Conservation (phyloP, 2,329 filamentous ascomycete genomes). For the Purpureocillium takamizusanense region DNA sequence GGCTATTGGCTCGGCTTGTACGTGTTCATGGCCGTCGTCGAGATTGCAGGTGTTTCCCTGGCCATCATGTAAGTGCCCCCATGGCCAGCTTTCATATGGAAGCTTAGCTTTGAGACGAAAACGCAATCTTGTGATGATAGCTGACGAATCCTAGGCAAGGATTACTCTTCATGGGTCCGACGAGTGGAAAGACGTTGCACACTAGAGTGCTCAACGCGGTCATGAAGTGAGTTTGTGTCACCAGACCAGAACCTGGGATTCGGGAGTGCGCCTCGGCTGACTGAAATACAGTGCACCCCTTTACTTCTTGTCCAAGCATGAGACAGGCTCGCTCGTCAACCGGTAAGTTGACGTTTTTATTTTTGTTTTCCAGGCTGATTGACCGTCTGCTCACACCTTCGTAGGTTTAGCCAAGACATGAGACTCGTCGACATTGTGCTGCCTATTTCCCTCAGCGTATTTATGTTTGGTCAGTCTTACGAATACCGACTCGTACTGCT, state of each 20-base stretch:
- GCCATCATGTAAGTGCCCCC: slow-evolving; percentile 17
- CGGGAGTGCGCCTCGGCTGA: too few relatives aligned
- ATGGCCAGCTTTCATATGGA: too few relatives aligned
- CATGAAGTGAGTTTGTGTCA: slow-evolving; percentile 13
- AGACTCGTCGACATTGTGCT: slow-evolving; percentile 29
- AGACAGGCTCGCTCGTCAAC: slow-evolving; percentile 18
- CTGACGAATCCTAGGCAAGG: slow-evolving; percentile 9
- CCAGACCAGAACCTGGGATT: too few relatives aligned
- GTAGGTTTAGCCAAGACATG: slow-evolving; percentile 32
- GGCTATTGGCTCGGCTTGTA: slow-evolving; percentile 21
- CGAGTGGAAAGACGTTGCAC: slow-evolving; percentile 15
- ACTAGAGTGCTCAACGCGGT: slow-evolving; percentile 13
- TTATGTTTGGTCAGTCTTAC: slow-evolving; percentile 19
- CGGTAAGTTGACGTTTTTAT: slow-evolving; percentile 8
- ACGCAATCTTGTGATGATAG: too few relatives aligned
- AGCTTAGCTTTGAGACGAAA: too few relatives aligned
- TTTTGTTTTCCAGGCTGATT: background rate
- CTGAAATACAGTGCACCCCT: slow-evolving; percentile 9
- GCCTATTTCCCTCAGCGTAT: slow-evolving; percentile 16
- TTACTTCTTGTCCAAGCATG: slow-evolving; percentile 16
- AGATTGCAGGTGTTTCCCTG: slow-evolving; percentile 13
- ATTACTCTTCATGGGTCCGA: slow-evolving; percentile 15
- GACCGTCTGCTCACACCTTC: slow-evolving; percentile 8
- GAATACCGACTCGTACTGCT: too few relatives aligned
- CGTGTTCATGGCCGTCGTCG: slow-evolving; percentile 12